phyloP scores from a whole-genome alignment of 176 grass and related monocot genomes.

The Cenchrus fungigraminus region DNA sequence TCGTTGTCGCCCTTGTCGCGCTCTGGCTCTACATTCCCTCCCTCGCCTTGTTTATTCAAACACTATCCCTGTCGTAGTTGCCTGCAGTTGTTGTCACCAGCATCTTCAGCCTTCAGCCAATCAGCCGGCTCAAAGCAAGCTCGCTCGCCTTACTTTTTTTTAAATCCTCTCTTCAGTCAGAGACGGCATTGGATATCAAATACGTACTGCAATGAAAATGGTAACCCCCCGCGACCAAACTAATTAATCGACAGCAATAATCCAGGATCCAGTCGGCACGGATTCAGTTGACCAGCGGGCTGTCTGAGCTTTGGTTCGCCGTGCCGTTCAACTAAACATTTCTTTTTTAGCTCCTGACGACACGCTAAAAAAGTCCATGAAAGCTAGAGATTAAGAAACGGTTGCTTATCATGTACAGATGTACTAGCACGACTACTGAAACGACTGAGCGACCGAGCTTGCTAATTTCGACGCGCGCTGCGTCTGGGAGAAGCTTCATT shows the following conservation, averaged over 20 bases:
- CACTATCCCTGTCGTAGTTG: neutral
- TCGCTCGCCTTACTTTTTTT: neutral
- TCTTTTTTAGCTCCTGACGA: neutral
- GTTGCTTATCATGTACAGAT: neutral
- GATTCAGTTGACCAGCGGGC: neutral
- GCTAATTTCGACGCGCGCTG: neutral
- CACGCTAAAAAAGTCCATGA: neutral
- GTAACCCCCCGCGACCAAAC: neutral
- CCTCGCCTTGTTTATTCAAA: conserved; percentile 11
- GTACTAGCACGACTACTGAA: neutral
- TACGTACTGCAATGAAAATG: neutral
- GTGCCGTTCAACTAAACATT: neutral
- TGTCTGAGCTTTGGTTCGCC: neutral
- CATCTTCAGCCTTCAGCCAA: conserved; percentile 1
- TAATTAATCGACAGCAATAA: too few relatives aligned
- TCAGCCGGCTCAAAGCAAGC: neutral
- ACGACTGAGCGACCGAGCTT: neutral
- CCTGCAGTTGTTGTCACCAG: conserved; percentile 3
- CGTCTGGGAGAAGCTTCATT: neutral
- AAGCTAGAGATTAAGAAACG: neutral
- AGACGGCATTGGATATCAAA: neutral
- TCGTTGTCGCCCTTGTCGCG: neutral
- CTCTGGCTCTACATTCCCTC: neutral
- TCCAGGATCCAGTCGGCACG: neutral
- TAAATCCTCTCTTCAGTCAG: neutral